Conservation (phyloP, 2,329 filamentous ascomycete species). For the Epichloe uncinata region DNA sequence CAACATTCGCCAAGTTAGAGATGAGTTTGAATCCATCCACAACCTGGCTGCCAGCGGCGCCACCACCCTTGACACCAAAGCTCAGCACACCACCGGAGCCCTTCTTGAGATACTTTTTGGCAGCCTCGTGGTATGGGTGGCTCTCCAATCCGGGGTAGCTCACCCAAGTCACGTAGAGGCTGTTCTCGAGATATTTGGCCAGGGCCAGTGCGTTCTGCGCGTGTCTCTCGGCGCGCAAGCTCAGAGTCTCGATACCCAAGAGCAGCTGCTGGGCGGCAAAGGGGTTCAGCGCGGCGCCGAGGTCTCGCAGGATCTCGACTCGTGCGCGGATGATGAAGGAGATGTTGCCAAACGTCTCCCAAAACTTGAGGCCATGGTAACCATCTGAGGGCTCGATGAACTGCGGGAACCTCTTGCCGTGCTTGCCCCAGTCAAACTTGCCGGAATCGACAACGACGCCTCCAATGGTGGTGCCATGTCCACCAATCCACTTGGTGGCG, state of each 20-base stretch:
- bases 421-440: slow-evolving; percentile 86
- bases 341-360: slow-evolving; percentile 75
- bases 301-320: slow-evolving; percentile 80
- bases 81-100: slow-evolving; percentile 86
- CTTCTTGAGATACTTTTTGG: slow-evolving; percentile 74
- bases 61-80: slow-evolving; percentile 86
- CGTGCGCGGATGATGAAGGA: slow-evolving; percentile 75
- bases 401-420: slow-evolving; percentile 77
- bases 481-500: slow-evolving; percentile 94
- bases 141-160: slow-evolving; percentile 80
- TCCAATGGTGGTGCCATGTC: slow-evolving; percentile 83
- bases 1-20: slow-evolving; percentile 91
- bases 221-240: slow-evolving; percentile 73
- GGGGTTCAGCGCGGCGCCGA: slow-evolving; percentile 72
- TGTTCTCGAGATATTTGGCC: slow-evolving; percentile 71
- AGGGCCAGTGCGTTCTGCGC: slow-evolving; percentile 70
- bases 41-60: slow-evolving; percentile 67
- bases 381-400: slow-evolving; percentile 80
- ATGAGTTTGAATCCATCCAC: slow-evolving; percentile 93
- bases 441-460: slow-evolving; percentile 79
- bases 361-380: slow-evolving; percentile 90
- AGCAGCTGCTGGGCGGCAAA: slow-evolving; percentile 89
- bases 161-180: slow-evolving; percentile 80
- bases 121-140: slow-evolving; percentile 66
- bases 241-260: slow-evolving; percentile 80